These are phyloP conservation scores for Rubus idaeus DNA, from an alignment of 306 rosid species.

Conservation along the genomic window DNA sequence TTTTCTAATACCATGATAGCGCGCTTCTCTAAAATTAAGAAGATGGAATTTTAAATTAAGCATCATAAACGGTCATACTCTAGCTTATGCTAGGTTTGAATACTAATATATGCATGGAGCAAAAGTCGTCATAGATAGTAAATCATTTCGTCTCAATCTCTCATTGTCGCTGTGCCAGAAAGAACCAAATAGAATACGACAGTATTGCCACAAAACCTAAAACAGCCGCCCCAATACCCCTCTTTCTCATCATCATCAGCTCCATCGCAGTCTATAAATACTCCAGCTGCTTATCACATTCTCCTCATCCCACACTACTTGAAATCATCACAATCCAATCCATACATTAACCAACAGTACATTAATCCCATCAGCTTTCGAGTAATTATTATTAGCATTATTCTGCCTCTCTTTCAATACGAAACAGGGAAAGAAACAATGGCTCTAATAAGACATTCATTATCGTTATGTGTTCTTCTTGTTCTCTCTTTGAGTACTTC, in stretches of 20 bases:
- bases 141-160: conserved; percentile 24
- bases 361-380: not conserved
- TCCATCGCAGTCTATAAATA: not conserved
- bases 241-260: not conserved
- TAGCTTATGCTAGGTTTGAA: not conserved
- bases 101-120: not conserved
- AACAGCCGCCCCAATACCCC: not conserved
- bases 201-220: not conserved
- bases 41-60: not conserved
- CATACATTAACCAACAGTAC: not conserved
- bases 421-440: not conserved
- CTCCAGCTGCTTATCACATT: not conserved
- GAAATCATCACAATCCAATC: not conserved
- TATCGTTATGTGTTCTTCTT: not conserved
- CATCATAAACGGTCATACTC: not conserved
- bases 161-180: conserved; percentile 13
- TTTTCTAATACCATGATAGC: not conserved
- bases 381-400: not conserved
- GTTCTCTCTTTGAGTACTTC: not conserved
- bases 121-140: conserved; percentile 1
- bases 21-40: not conserved
- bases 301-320: not conserved
- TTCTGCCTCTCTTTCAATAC: not conserved
- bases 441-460: not conserved
- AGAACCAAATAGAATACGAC: conserved; percentile 1